Evolutionary conservation across 345 rosid species (phyloP).

Genomic region (Populus davidiana): DNA sequence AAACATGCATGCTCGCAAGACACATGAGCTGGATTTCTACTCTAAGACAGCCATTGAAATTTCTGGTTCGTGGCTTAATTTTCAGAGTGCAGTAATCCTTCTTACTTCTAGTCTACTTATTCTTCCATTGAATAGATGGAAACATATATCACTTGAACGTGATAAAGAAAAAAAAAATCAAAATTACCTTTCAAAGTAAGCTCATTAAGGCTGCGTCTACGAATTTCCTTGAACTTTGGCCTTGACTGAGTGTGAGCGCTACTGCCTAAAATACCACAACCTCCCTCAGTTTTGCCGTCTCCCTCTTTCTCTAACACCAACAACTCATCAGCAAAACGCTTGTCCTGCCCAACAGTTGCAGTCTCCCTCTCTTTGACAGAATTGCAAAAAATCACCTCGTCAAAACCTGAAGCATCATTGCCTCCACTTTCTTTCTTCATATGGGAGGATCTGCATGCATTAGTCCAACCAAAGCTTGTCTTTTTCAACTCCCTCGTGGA

Average conservation of each 20-base stretch:
- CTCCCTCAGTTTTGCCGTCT: conserved; percentile 12
- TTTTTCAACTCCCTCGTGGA: conserved; percentile 13
- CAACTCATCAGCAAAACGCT: conserved; percentile 19
- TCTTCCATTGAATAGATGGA: background rate
- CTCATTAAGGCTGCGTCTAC: conserved; percentile 48
- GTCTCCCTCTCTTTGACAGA: conserved; percentile 18
- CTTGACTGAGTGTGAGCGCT: conserved; percentile 12
- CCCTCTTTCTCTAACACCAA: conserved; percentile 16
- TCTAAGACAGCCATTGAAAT: background rate
- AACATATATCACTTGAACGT: background rate
- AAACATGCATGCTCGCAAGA: too few species aligned
- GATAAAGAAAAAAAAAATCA: conserved; percentile 3
- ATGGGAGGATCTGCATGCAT: conserved; percentile 14
- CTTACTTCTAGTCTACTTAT: background rate
- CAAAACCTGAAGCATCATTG: conserved; percentile 7
- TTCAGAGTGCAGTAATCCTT: background rate
- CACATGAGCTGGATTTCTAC: too few species aligned
- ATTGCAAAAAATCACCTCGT: conserved; percentile 14
- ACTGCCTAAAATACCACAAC: background rate
- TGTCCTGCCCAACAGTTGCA: conserved; percentile 3
- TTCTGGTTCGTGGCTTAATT: background rate
- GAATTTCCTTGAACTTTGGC: conserved; percentile 36
- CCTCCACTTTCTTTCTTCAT: conserved; percentile 10
- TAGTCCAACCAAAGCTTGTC: conserved; percentile 6
- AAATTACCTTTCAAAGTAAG: conserved; percentile 39